A percentile compares a stretch with the other conserved stretches of the same genome.
Evolutionary conservation across 2,329 filamentous ascomycete genomes (phyloP).

Genomic region (Bertia moriformis): DNA sequence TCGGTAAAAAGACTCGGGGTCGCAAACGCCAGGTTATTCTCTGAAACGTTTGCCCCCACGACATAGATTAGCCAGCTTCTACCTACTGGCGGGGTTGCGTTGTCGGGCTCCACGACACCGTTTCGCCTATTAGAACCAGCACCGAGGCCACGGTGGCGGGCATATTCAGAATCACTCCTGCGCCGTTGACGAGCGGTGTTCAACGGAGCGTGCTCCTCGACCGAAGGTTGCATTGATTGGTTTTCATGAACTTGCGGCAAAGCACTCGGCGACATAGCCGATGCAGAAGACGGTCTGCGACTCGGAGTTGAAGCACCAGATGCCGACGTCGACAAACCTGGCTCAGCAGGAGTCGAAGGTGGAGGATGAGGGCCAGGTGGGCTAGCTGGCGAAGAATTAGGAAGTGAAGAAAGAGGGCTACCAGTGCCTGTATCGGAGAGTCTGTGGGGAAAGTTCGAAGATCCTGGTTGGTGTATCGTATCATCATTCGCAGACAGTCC

Average conservation of each 20-base stretch:
- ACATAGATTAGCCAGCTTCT: slow-evolving; percentile 63
- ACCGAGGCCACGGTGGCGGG: slow-evolving; percentile 37
- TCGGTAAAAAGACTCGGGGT: slow-evolving; percentile 59
- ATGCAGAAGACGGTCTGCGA: slow-evolving; percentile 28
- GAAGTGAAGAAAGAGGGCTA: slow-evolving; percentile 11
- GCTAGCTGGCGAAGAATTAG: slow-evolving; percentile 31
- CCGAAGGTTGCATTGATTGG: slow-evolving; percentile 14
- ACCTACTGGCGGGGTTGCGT: slow-evolving; percentile 29
- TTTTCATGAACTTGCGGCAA: slow-evolving; percentile 22
- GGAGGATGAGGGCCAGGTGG: slow-evolving; percentile 43
- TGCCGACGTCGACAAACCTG: slow-evolving; percentile 34
- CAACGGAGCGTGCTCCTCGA: slow-evolving; percentile 18
- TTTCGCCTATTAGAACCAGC: slow-evolving; percentile 47
- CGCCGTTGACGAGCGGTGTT: slow-evolving; percentile 32
- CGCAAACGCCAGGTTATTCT: slow-evolving; percentile 56
- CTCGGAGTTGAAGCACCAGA: slow-evolving; percentile 33
- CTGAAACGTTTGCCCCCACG: slow-evolving; percentile 53
- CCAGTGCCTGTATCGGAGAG: slow-evolving; percentile 6
- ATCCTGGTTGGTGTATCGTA: too few species aligned
- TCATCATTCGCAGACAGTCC: too few species aligned
- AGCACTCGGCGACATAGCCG: slow-evolving; percentile 18
- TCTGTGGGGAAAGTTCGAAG: slow-evolving; percentile 4
- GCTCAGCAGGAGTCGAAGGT: slow-evolving; percentile 47
- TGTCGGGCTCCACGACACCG: slow-evolving; percentile 46
- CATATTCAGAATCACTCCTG: slow-evolving; percentile 42